phyloP scores from a whole-genome alignment of 2,329 filamentous ascomycete genomes.

The Diaporthe vexans region DNA sequence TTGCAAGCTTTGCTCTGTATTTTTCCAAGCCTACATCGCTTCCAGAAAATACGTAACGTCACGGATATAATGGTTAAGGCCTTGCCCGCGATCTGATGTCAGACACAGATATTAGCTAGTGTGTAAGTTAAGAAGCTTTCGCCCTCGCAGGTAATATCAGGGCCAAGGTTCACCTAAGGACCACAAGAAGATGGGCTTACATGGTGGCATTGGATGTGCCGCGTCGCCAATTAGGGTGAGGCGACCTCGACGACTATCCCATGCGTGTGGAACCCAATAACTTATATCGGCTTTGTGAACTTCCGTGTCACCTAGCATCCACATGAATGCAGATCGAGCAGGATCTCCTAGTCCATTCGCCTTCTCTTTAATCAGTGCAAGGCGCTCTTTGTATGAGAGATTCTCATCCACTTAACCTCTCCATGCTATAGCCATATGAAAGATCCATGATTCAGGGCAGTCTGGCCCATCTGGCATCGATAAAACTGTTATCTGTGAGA shows the following conservation, averaged over 20 bases:
- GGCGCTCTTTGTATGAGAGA: conserved; percentile 12
- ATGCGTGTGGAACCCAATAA: conserved; percentile 10
- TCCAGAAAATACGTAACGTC: conserved; percentile 9
- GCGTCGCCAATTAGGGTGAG: conserved; percentile 11
- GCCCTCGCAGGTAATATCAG: neutral
- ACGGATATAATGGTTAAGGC: conserved; percentile 16
- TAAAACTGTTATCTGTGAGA: neutral
- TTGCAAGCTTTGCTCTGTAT: neutral
- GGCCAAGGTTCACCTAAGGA: neutral
- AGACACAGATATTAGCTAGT: neutral
- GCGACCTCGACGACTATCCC: conserved; percentile 15
- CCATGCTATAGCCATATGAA: conserved; percentile 25
- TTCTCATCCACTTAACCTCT: neutral
- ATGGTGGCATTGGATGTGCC: conserved; percentile 27
- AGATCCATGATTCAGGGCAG: conserved; percentile 12
- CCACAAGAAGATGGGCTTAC: neutral
- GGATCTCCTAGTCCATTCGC: conserved; percentile 15
- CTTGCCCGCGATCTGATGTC: conserved; percentile 1
- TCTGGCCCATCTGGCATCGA: conserved; percentile 17
- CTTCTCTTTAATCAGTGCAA: conserved; percentile 9
- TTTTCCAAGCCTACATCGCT: neutral
- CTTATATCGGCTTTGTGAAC: conserved; percentile 27
- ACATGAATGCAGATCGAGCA: conserved; percentile 10
- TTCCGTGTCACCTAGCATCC: conserved; percentile 17
- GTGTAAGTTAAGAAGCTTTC: neutral